Percentiles rank a stretch among this genome's conserved stretches.
These are phyloP conservation scores for Clonostachys rhizophaga DNA, from an alignment of 2,329 filamentous ascomycete species.

Conservation along the genomic window DNA sequence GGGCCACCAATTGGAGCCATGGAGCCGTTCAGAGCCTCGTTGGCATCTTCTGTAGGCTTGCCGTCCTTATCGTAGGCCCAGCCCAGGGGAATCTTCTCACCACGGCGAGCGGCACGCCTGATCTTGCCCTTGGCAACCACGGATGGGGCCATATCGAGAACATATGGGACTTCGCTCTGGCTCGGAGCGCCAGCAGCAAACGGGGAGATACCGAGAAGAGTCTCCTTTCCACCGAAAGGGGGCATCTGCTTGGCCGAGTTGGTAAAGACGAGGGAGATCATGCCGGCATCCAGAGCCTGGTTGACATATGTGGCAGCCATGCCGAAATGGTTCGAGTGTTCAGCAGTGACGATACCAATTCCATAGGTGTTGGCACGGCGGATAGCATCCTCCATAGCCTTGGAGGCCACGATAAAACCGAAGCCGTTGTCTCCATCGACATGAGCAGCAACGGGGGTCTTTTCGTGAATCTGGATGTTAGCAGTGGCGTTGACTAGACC, in stretches of 20 bases:
- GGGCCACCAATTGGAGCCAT: slow-evolving; percentile 77
- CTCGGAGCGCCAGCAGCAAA: slow-evolving; percentile 52
- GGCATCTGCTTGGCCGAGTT: slow-evolving; percentile 22
- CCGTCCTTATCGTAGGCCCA: slow-evolving; percentile 71
- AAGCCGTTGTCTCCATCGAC: slow-evolving; percentile 19
- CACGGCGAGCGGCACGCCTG: slow-evolving; percentile 55
- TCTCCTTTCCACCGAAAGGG: slow-evolving; percentile 20
- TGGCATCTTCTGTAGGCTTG: slow-evolving; percentile 58
- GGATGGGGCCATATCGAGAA: slow-evolving; percentile 62
- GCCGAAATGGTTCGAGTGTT: slow-evolving; percentile 16
- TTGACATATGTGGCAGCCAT: slow-evolving; percentile 16
- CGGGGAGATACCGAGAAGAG: slow-evolving; percentile 20
- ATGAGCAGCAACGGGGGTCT: slow-evolving; percentile 16
- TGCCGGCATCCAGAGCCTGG: slow-evolving; percentile 10
- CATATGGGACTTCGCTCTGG: slow-evolving; percentile 34
- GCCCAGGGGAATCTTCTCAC: slow-evolving; percentile 56
- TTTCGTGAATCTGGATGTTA: slow-evolving; percentile 7
- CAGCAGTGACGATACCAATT: slow-evolving; percentile 13
- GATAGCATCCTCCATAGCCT: slow-evolving; percentile 7
- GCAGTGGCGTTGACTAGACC: slow-evolving; percentile 12
- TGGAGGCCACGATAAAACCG: slow-evolving; percentile 16
- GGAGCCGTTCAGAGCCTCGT: slow-evolving; percentile 59
- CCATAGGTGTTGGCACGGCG: slow-evolving; percentile 11
- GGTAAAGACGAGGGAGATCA: slow-evolving; percentile 20
- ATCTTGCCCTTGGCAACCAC: slow-evolving; percentile 60